phyloP scores from a whole-genome alignment of 2,329 filamentous ascomycete genomes.

The Diplodia mutila region DNA sequence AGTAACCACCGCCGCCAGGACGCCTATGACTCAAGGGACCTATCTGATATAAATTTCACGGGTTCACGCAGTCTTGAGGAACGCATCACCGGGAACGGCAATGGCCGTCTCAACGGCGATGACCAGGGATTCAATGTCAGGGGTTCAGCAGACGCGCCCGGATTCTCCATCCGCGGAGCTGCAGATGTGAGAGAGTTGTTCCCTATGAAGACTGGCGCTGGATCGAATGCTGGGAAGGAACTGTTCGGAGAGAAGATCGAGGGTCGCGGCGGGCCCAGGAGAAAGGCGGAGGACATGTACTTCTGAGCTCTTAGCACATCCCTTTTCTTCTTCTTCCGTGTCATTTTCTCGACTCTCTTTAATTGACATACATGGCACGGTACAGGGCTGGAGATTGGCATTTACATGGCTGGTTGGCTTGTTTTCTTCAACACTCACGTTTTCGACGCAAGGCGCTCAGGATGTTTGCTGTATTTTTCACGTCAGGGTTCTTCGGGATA shows the following conservation, averaged over 20 bases:
- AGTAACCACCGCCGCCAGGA: conserved; percentile 51
- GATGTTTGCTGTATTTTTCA: conserved; percentile 11
- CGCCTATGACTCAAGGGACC: conserved; percentile 42
- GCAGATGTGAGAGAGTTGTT: conserved; percentile 27
- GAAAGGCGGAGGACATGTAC: conserved; percentile 35
- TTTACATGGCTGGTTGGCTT: conserved; percentile 5
- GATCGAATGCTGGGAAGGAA: conserved; percentile 35
- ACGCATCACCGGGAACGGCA: conserved; percentile 24
- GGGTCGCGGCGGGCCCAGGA: conserved; percentile 35
- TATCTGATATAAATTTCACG: conserved; percentile 30
- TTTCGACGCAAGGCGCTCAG: conserved; percentile 14
- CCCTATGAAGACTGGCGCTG: conserved; percentile 24
- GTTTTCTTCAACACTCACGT: neutral
- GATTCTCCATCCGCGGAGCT: conserved; percentile 38
- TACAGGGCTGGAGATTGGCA: neutral
- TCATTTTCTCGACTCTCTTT: conserved; percentile 10
- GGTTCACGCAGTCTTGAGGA: conserved; percentile 24
- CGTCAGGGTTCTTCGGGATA: conserved; percentile 10
- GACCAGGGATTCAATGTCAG: conserved; percentile 27
- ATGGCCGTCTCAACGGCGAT: neutral
- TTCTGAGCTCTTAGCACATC: conserved; percentile 20
- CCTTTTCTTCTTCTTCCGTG: neutral
- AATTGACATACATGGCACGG: neutral
- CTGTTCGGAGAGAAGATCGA: conserved; percentile 39
- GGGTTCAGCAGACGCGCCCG: conserved; percentile 20